Base-by-base conservation (phyloP, 257 asterid genomes). In the Salvia hispanica region DNA sequence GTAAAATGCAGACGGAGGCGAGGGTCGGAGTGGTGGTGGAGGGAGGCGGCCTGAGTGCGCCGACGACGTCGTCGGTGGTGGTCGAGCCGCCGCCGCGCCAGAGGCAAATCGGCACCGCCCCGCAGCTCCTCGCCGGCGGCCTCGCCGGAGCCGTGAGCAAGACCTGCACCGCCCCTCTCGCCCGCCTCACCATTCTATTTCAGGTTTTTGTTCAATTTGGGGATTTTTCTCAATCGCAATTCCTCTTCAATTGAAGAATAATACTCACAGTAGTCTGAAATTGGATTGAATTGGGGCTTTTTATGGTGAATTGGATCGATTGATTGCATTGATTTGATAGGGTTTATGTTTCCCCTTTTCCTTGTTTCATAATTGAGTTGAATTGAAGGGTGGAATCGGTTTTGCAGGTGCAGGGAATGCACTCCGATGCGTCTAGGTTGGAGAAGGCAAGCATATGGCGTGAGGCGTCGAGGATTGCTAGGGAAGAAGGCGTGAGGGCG, bases 81-180 rank as follows among this genome's bases (percentile, higher is more conserved):
- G 86, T 82, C 52, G 87, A 81, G 75, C 84, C 75, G 46, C 84
- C 75, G 46, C 72, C 68, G 34, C 72, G 81, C 25, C 83, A 80
- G 60, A 78, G 74, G 9, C 95, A 82, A 40, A 83, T 86, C 54
- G 89, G 86, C 1, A 77, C 91, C 4, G 83, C 81, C 1, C 77
- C 96, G 15, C 96, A 90, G 82, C 95, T 90, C 52, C 75, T 90
- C 6, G 95, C 95, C 18, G 95, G 97, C 4, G 95, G 97, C n/a
- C 64, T 90, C 9, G 97, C 97, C 58, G 95, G 97, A 50, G 95
- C 97, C 58, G 84, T 90, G 21, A 87, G 94, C 74, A 90, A 90
- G 85, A 90, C 97, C 15, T 86, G 92, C 64, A 90, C 97, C 16
- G 95, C 97, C 16, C 97, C 97, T 31, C 90, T 90, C 13, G 90